These are phyloP conservation scores for Magnaporthales sp. DNA, from an alignment of 2,329 filamentous ascomycete species.

Conservation along the genomic window DNA sequence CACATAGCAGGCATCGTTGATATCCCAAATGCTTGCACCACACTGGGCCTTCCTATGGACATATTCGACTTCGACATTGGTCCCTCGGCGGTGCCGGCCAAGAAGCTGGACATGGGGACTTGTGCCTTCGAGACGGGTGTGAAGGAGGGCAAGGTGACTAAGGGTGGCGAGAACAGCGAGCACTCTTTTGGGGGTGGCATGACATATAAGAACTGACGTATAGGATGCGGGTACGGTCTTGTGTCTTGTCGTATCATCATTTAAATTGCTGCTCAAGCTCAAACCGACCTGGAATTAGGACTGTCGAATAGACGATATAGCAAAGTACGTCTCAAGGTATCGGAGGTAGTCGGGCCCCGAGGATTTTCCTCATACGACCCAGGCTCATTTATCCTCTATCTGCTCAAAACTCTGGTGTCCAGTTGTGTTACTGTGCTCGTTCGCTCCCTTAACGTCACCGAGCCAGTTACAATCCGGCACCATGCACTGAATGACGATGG, in stretches of 20 bases:
- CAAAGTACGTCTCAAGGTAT: not conserved
- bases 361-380: not conserved
- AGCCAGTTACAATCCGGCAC: constrained; percentile 49
- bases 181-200: constrained; percentile 41
- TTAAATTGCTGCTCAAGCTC: not conserved
- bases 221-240: not conserved
- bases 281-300: not conserved
- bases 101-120: constrained; percentile 52
- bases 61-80: constrained; percentile 93
- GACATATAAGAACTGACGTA: constrained; percentile 30
- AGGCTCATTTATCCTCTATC: constrained; percentile 4
- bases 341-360: no score
- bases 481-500: constrained; percentile 72
- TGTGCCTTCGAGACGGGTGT: constrained; percentile 56
- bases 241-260: not conserved
- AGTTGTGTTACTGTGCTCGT: constrained; percentile 49
- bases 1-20: constrained; percentile 86
- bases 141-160: constrained; percentile 31
- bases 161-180: constrained; percentile 36
- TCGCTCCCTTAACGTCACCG: constrained; percentile 40
- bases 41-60: constrained; percentile 80
- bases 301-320: not conserved
- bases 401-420: constrained; percentile 41
- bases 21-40: constrained; percentile 86
- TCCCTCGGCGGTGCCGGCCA: constrained; percentile 43